A percentile compares a stretch with the other conserved stretches of the same genome.
phyloP scores from a whole-genome alignment of 2,329 filamentous ascomycete species.

The Graphium sp. region DNA sequence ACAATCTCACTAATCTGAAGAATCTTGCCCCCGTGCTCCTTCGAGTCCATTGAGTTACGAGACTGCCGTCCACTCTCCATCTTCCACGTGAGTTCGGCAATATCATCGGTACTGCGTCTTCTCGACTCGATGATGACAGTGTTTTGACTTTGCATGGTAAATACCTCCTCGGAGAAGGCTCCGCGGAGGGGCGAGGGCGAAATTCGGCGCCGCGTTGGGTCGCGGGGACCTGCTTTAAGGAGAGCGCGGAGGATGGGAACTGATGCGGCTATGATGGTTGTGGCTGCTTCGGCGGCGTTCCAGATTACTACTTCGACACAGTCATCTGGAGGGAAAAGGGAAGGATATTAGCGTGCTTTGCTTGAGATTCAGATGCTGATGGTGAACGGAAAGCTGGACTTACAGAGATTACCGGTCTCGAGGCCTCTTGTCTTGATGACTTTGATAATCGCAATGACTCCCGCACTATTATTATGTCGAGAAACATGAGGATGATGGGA shows the following conservation, averaged over 20 bases:
- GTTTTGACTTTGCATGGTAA: conserved; percentile 3
- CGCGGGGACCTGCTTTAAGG: background rate
- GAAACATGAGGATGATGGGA: background rate
- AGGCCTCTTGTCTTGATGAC: conserved; percentile 4
- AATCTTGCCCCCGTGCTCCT: conserved; percentile 1
- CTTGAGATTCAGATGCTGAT: background rate
- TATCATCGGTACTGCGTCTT: background rate
- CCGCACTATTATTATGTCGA: conserved; percentile 5
- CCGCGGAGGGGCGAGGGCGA: background rate
- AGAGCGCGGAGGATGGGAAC: conserved; percentile 7
- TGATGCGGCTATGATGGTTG: conserved; percentile 8
- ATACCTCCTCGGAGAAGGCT: conserved; percentile 1
- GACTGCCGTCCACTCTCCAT: background rate
- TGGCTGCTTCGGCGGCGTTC: conserved; percentile 5
- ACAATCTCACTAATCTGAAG: conserved; percentile 3
- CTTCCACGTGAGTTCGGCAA: background rate
- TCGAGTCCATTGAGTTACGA: background rate
- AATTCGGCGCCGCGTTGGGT: background rate
- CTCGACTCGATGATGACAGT: conserved; percentile 4
- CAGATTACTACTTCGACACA: conserved; percentile 6
- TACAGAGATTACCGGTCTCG: conserved; percentile 3
- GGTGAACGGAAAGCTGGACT: background rate
- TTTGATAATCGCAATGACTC: conserved; percentile 7
- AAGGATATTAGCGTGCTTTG: background rate
- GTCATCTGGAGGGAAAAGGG: background rate